phyloP scores from a whole-genome alignment of 192 early-diverging fungal species.

The Pilaira anomala region DNA sequence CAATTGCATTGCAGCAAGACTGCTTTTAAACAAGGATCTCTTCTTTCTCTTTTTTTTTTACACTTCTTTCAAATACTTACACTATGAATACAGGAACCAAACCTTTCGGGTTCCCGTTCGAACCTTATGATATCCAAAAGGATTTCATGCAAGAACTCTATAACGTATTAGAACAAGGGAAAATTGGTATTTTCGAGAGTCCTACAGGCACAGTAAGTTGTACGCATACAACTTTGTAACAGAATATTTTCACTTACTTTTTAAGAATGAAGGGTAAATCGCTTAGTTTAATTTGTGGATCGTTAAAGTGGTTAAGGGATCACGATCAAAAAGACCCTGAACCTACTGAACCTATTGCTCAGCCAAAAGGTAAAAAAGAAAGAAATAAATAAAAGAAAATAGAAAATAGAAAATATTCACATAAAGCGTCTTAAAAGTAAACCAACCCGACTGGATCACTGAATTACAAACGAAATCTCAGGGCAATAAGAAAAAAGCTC shows the following conservation, averaged over 20 bases:
- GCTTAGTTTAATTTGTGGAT: conserved; percentile 81
- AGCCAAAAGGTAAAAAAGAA: neutral
- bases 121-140: conserved; percentile 71
- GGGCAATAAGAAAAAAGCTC: conserved; percentile 9
- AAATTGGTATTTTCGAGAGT: conserved; percentile 84
- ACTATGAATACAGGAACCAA: neutral
- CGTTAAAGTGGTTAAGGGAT: conserved; percentile 78
- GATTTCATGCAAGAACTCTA: conserved; percentile 79
- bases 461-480: conserved; percentile 19
- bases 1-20: too few species aligned
- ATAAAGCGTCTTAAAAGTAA: neutral
- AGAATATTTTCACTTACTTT: neutral
- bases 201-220: conserved; percentile 88
- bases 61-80: too few species aligned
- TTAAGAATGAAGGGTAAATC: conserved; percentile 76
- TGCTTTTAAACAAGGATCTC: too few species aligned
- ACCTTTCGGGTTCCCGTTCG: conserved; percentile 57
- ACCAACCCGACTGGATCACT: conserved; percentile 49
- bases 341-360: neutral
- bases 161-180: conserved; percentile 58
- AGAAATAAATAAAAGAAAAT: too few species aligned
- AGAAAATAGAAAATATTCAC: neutral
- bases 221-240: conserved; percentile 4
- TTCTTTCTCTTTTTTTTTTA: too few species aligned
- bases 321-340: conserved; percentile 22